Base-by-base conservation (phyloP, 225 moss, liverwort and hornwort species). In the Sphagnum tenellum region DNA sequence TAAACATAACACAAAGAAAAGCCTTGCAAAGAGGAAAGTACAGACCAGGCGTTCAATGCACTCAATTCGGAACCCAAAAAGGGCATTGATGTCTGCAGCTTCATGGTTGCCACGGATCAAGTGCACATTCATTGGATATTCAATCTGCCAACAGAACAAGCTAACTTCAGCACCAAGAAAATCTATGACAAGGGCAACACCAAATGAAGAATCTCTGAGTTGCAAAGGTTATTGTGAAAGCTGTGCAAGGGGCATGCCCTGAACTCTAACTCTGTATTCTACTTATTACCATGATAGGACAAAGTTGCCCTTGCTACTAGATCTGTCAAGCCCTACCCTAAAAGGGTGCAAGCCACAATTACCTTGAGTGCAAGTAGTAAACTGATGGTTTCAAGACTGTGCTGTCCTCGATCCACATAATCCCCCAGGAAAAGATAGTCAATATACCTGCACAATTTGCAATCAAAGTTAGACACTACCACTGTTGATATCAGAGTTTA, bases 81-180 rank as follows among this genome's bases (percentile, higher is more conserved):
- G 76, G 12, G 89, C 92, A 79, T 92, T 92, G 45, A 92, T 89
- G 9, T 92, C 92, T 2, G 89, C 89, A 73, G 92, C 92, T 55
- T 92, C 92, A 66, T 92, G 92, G 63, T 92, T 92, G 69, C 92
- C 92, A 47, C 92, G 70, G 56, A 92, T 92, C 5, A 92, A 81
- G 55, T 89, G 89, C 50, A 92, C 75, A 63, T 89, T 92, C 12
- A 56, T 92, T 45, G 92, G 92, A 55, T 92, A 92, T 64, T 92
- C 92, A 48, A 89, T 70, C 91, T 92, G 75, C 64, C 64, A 57
- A 63, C 68, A 4, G 54, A 46, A 29, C 29, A 29, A 29, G 29
- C 29, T 29, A 29, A 29, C 29, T 29, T 29, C 29, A 29, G 29
- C 29, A 29, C 1, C 29, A 29, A 29, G 29, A 29, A 29, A 29